These are phyloP conservation scores for Coniferiporia sulphurascens DNA, from an alignment of 1,284 basidiomycete genomes.

Conservation along the genomic window DNA sequence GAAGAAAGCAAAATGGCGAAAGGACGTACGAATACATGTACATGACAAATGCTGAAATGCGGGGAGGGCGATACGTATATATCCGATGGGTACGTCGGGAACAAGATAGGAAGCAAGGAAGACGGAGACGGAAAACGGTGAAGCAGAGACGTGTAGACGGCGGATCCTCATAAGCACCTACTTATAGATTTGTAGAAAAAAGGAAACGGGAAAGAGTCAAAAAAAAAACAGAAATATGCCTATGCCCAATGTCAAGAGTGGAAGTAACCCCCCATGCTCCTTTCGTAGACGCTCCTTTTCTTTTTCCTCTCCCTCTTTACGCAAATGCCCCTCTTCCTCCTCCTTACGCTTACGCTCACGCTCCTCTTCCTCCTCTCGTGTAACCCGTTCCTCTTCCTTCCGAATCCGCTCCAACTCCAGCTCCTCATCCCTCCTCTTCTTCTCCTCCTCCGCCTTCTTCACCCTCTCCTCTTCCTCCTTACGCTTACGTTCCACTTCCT, in stretches of 20 bases:
- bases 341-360: constrained; percentile 23
- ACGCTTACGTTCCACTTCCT: constrained; percentile 29
- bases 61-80: too few relatives aligned
- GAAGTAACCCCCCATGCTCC: constrained; percentile 42
- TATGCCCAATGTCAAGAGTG: constrained; percentile 56
- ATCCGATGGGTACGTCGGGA: too few relatives aligned
- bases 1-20: not conserved
- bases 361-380: constrained; percentile 20
- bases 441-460: constrained; percentile 21
- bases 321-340: constrained; percentile 28
- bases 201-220: not conserved
- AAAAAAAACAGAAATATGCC: constrained; percentile 20
- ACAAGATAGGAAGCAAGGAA: not conserved
- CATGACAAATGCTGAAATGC: constrained; percentile 1
- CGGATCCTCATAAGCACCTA: not conserved
- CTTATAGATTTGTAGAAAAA: not conserved
- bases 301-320: constrained; percentile 36
- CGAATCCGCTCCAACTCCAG: constrained; percentile 33
- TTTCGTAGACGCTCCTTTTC: constrained; percentile 30
- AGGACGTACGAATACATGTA: constrained; percentile 11
- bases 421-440: constrained; percentile 32
- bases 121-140: not conserved
- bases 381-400: constrained; percentile 23
- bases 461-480: constrained; percentile 23
- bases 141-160: not conserved